Evolutionary conservation across 2,329 filamentous ascomycete species (phyloP), one percentile per base, ranked within the genome.

Genomic region (Aspergillus sclerotialis): DNA sequence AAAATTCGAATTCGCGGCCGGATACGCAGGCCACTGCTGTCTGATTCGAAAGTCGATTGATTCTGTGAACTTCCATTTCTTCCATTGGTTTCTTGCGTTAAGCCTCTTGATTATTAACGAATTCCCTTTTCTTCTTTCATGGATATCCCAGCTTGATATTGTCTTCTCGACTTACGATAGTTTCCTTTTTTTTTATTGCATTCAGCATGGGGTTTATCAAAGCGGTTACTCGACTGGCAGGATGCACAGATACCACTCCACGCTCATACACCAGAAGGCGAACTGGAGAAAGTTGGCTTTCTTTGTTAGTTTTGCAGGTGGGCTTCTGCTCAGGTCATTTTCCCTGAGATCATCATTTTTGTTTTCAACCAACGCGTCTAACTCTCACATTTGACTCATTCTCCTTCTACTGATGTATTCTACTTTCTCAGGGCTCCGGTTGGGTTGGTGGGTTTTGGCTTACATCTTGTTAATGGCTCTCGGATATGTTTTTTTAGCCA

Each of bases 41-140:
- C 9, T 31, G 29, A 31, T 31, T 4, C 12, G 2, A 25, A 12
- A 13, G 4, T 33, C 21, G 3, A 24, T 12, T 15, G 3, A 17
- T 32, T 32, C 19, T 7, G n/a, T 32, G 19, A 23, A n/a, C n/a
- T 13, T 31, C 16, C 21, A 28, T 34, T 35, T 35, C 18, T 34
- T 30, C 37, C 31, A 23, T 39, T 45, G 36, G 30, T 23, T 10
- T 6, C 19, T 23, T 23, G 38, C 42, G 33, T 40, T 52, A 52
- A 58, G 54, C 54, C 52, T 54, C 51, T 46, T 35, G 50, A 44
- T 42, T 48, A 35, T 36, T 53, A 42, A 52, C 43, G 40, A 53
- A 39, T 42, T 45, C 44, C 41, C 34, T 45, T 37, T 33, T 21
- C 32, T 31, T 34, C 36, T 48, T 38, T 44, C 34, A 44, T 43